These are phyloP conservation scores for Begonia masoniana DNA, from an alignment of 306 rosid genomes.

Conservation along the genomic window DNA sequence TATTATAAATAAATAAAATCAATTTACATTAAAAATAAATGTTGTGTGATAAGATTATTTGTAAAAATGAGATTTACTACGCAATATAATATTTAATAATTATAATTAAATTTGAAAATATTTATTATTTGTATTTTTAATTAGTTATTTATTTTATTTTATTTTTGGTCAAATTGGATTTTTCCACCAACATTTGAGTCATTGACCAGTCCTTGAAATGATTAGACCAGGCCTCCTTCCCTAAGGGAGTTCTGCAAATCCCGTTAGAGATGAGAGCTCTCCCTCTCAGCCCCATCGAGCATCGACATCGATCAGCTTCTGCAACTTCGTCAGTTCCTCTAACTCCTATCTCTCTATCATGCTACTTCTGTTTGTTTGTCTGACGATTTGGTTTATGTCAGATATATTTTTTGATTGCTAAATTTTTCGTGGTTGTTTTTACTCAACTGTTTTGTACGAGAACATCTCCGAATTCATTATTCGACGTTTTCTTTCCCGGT, in stretches of 20 bases:
- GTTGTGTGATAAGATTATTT: too few relatives aligned
- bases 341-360: slow-evolving; percentile 2
- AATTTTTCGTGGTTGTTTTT: background rate
- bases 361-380: slow-evolving; percentile 4
- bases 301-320: slow-evolving; percentile 56
- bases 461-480: background rate
- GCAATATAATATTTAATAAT: too few relatives aligned
- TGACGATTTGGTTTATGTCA: background rate
- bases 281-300: slow-evolving; percentile 48
- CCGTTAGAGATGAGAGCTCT: slow-evolving; percentile 48
- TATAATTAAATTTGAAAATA: too few relatives aligned
- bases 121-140: background rate
- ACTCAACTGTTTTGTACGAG: background rate
- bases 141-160: background rate
- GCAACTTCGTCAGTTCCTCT: slow-evolving; percentile 28
- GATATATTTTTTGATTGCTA: background rate
- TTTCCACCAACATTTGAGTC: too few relatives aligned
- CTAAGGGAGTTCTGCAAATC: too few relatives aligned
- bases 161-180: too few relatives aligned
- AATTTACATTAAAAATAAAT: too few relatives aligned
- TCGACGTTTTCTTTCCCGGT: background rate
- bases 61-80: too few relatives aligned
- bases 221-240: too few relatives aligned
- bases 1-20: too few relatives aligned
- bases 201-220: too few relatives aligned